Base-by-base conservation (phyloP, 108 stramenopile genomes). In the Poteriospumella lacustris region DNA sequence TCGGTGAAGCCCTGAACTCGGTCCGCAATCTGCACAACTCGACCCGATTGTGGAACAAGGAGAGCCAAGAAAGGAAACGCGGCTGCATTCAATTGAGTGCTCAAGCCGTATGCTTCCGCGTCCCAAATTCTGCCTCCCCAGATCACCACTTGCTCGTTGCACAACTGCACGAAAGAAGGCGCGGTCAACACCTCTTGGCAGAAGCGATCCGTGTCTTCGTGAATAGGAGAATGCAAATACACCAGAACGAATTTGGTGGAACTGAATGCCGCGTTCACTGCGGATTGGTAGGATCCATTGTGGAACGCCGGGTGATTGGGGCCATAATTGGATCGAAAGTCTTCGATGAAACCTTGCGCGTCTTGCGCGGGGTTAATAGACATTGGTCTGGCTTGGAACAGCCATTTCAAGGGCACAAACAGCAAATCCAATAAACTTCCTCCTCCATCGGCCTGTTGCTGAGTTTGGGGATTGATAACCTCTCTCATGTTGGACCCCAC, bases 1-100 rank as follows among this genome's bases (percentile, higher is more conserved):
- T 39, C 68, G n/a, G 39, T 36, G 1, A 56, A 28, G 15, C 68
- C 78, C 34, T 41, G 38, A 28, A 60, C 2, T n/a, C 81, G 79
- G 59, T 84, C 83, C 41, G 82, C 79, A 31, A 68, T 77, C 69
- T 82, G 76, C 58, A 84, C 76, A 0, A 83, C 72, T 62, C 79
- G 82, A 39, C 44, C 77, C 36, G 36, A 40, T 33, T 78, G 80
- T 76, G 79, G 80, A 41, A 83, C 36, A 42, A 85, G 75, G 38
- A 85, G 77, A n/a, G 82, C 82, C 41, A 85, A 39, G 42, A 83
- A 85, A n/a, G 84, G 84, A 36, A 81, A 85, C 15, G 84, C 76
- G 77, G 81, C 79, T n/a, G 76, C 84, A 29, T 77, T 70, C n/a
- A 85, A 78, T 1, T 72, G 80, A 33, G 81, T 64, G 77, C 73